A percentile compares a stretch with the other conserved stretches of the same genome.
Conservation (phyloP, 2,329 filamentous ascomycete species). For the Pseudogymnoascus pannorum region DNA sequence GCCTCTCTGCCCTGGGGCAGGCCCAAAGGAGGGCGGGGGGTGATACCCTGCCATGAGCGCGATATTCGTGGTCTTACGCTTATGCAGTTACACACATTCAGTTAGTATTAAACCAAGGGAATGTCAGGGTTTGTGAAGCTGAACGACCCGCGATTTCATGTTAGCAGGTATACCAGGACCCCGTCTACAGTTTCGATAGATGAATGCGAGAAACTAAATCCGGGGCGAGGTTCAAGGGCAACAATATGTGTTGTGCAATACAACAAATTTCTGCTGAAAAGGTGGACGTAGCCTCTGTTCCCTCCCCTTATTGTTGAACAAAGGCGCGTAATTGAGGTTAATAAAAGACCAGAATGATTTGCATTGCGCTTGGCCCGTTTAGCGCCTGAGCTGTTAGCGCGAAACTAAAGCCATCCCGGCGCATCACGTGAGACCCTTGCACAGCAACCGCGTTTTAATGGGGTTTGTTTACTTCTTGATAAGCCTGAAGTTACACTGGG, state of each 20-base stretch:
- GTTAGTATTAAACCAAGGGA: conserved; percentile 1
- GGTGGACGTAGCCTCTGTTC: neutral
- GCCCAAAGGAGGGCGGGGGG: conserved; percentile 36
- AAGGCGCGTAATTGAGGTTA: neutral
- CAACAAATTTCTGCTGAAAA: neutral
- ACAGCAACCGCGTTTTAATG: conserved; percentile 10
- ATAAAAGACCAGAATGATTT: neutral
- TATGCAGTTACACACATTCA: neutral
- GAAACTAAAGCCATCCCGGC: neutral
- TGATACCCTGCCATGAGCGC: conserved; percentile 41
- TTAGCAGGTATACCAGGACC: neutral
- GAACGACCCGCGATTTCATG: conserved; percentile 2
- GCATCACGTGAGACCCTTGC: conserved; percentile 4
- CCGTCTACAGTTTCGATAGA: conserved; percentile 3
- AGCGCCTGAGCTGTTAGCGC: conserved; percentile 5
- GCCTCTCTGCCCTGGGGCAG: conserved; percentile 13
- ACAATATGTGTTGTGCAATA: neutral
- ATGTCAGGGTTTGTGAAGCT: conserved; percentile 1
- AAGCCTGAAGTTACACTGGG: neutral
- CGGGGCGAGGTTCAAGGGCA: neutral
- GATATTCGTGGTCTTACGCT: conserved; percentile 6
- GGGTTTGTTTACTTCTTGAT: conserved; percentile 12
- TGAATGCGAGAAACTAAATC: neutral
- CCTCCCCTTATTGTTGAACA: neutral
- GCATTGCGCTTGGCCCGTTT: neutral